Percentiles rank a stretch among this genome's conserved stretches.
phyloP scores from a whole-genome alignment of 2,329 filamentous ascomycete genomes.

The Penicillium sp. region DNA sequence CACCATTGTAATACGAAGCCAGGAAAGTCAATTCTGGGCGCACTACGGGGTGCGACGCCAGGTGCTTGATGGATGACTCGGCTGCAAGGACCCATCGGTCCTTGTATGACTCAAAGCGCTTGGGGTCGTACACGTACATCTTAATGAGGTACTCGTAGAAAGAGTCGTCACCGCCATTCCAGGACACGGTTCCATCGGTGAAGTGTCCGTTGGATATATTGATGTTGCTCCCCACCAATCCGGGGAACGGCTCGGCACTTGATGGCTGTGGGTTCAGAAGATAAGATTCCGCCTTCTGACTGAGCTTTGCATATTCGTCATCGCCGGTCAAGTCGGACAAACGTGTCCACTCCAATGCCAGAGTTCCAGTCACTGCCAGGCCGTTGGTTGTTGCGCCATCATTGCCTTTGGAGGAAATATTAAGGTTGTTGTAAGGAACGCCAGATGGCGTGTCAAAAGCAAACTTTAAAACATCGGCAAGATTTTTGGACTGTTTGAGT shows the following conservation, averaged over 20 bases:
- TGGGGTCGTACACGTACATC: slow-evolving; percentile 79
- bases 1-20: slow-evolving; percentile 38
- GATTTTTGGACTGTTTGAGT: slow-evolving; percentile 65
- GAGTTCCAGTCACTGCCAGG: slow-evolving; percentile 73
- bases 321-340: slow-evolving; percentile 75
- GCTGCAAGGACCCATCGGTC: slow-evolving; percentile 75
- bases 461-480: slow-evolving; percentile 73
- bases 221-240: slow-evolving; percentile 70
- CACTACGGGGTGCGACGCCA: slow-evolving; percentile 67
- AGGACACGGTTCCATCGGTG: slow-evolving; percentile 67
- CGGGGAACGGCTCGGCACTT: slow-evolving; percentile 70
- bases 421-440: slow-evolving; percentile 70
- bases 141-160: slow-evolving; percentile 92
- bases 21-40: slow-evolving; percentile 71
- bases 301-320: slow-evolving; percentile 64
- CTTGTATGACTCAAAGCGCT: slow-evolving; percentile 64
- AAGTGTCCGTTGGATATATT: slow-evolving; percentile 67
- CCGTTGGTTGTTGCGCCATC: slow-evolving; percentile 63
- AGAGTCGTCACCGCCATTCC: slow-evolving; percentile 75
- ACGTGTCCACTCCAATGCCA: slow-evolving; percentile 82
- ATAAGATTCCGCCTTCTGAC: slow-evolving; percentile 68
- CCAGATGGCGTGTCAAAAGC: slow-evolving; percentile 77
- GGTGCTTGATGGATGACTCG: slow-evolving; percentile 71
- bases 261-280: slow-evolving; percentile 67
- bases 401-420: slow-evolving; percentile 56